Conservation (phyloP, 208 protist genomes). For the Plasmodiophora brassicae region DNA sequence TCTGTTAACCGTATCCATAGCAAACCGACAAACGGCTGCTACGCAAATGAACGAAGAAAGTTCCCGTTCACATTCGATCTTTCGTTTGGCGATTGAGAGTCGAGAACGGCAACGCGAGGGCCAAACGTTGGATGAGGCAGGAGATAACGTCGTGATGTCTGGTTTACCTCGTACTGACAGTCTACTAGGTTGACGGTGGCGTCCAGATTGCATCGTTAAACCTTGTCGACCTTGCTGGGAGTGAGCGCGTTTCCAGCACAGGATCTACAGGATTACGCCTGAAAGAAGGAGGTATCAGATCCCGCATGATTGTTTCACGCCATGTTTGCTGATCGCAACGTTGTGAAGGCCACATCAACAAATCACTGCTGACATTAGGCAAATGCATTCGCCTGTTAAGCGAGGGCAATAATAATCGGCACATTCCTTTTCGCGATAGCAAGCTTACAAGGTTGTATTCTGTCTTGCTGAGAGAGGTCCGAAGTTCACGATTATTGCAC, state of each 20-base stretch:
- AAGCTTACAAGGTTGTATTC: constrained; percentile 62
- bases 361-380: constrained; percentile 78
- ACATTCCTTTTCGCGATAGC: constrained; percentile 71
- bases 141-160: neutral
- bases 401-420: constrained; percentile 47
- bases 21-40: constrained; percentile 58
- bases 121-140: neutral
- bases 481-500: neutral
- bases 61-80: constrained; percentile 90
- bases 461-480: neutral
- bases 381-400: constrained; percentile 65
- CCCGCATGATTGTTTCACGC: neutral
- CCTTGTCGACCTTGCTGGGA: constrained; percentile 92
- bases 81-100: constrained; percentile 76
- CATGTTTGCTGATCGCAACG: neutral
- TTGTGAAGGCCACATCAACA: constrained; percentile 87
- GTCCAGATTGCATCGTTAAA: constrained; percentile 68
- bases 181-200: neutral
- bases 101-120: neutral
- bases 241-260: constrained; percentile 82
- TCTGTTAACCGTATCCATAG: neutral
- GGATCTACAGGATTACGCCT: constrained; percentile 79
- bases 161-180: neutral
- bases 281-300: neutral
- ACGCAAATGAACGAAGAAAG: constrained; percentile 90